Conservation (phyloP, 768 basidiomycete species). For the Boletus insuetus region DNA sequence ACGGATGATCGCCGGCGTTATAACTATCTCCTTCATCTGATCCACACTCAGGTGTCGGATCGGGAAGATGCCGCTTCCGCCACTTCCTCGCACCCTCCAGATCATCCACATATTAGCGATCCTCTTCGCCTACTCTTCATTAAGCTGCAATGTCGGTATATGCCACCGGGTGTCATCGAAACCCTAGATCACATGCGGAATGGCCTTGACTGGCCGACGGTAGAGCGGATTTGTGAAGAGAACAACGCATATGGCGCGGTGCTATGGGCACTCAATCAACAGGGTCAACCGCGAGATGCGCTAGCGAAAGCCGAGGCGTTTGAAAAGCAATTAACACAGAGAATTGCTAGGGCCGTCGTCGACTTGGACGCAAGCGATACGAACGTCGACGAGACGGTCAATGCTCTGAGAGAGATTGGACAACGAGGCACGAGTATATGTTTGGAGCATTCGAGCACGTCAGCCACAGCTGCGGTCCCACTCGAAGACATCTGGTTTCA, state of each 20-base stretch:
- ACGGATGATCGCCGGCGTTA: slow-evolving; percentile 55
- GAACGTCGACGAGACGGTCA: slow-evolving; percentile 36
- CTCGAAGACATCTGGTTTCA: slow-evolving; percentile 90
- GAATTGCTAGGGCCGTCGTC: slow-evolving; percentile 41
- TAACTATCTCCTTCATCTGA: slow-evolving; percentile 72
- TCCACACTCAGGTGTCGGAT: slow-evolving; percentile 49
- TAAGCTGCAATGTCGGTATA: slow-evolving; percentile 67
- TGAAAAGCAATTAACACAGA: slow-evolving; percentile 48
- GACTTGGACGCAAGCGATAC: slow-evolving; percentile 11
- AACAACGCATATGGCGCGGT: slow-evolving; percentile 69
- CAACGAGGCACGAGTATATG: slow-evolving; percentile 67
- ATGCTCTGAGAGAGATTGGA: slow-evolving; percentile 56
- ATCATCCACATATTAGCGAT: slow-evolving; percentile 47
- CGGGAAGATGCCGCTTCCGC: slow-evolving; percentile 29
- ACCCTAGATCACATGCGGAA: slow-evolving; percentile 53
- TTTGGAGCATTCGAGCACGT: slow-evolving; percentile 55
- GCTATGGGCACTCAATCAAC: slow-evolving; percentile 73
- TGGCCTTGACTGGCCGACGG: slow-evolving; percentile 52
- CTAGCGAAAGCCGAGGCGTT: slow-evolving; percentile 63
- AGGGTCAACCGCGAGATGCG: slow-evolving; percentile 61
- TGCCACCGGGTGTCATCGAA: slow-evolving; percentile 60
- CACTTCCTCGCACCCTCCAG: slow-evolving; percentile 20
- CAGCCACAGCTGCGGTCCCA: slow-evolving; percentile 40
- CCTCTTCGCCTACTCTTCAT: slow-evolving; percentile 62
- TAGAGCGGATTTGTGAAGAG: slow-evolving; percentile 64